Percentiles rank a stretch among this genome's conserved stretches.
These are phyloP conservation scores for Xerocomus spinulosus DNA, from an alignment of 768 basidiomycete genomes.

Conservation along the genomic window DNA sequence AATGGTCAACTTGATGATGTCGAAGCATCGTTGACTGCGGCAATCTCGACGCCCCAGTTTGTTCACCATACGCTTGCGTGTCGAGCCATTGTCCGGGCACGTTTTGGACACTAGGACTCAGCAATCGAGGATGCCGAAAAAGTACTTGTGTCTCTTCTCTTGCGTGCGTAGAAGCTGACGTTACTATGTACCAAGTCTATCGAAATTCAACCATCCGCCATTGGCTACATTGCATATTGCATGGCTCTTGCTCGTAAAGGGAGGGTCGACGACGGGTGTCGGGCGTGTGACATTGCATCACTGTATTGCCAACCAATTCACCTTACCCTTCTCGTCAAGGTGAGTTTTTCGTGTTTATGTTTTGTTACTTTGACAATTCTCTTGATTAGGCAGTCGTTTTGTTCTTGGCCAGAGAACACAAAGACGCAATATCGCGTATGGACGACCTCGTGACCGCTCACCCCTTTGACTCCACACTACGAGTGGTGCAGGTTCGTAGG, in stretches of 20 bases:
- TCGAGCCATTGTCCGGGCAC: background rate
- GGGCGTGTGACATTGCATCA: background rate
- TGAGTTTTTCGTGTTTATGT: background rate
- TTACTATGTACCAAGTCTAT: background rate
- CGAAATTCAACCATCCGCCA: background rate
- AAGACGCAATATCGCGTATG: conserved; percentile 4
- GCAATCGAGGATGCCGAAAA: background rate
- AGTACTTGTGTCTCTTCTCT: background rate
- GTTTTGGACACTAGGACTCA: background rate
- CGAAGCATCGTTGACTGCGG: background rate
- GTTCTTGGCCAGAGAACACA: conserved; percentile 5
- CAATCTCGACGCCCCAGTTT: background rate
- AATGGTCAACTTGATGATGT: background rate
- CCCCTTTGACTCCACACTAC: background rate
- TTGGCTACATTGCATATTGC: background rate
- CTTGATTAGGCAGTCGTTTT: conserved; percentile 3
- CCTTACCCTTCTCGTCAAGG: background rate
- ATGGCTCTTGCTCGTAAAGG: background rate
- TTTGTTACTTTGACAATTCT: background rate
- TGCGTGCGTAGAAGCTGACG: background rate
- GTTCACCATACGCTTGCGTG: background rate
- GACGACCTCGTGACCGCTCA: background rate
- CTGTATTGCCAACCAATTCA: background rate
- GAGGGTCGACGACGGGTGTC: background rate
- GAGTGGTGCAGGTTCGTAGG: background rate